phyloP scores from a whole-genome alignment of 2,329 filamentous ascomycete species.

The Endothia cerciana region DNA sequence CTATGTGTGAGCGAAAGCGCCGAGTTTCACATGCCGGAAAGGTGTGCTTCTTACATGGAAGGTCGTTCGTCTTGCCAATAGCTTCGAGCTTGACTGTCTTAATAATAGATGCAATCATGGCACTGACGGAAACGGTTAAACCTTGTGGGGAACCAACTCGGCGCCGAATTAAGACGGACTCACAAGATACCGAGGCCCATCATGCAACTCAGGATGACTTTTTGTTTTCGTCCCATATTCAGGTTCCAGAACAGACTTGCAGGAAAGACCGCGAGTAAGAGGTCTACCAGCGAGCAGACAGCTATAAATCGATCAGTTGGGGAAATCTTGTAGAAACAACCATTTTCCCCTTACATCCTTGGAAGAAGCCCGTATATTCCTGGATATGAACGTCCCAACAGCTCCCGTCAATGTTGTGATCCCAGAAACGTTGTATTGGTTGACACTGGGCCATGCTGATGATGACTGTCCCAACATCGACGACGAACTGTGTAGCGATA shows the following conservation, averaged over 20 bases:
- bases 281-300: conserved; percentile 28
- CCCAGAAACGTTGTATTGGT: conserved; percentile 29
- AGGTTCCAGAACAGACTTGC: conserved; percentile 30
- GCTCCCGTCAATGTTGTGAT: conserved; percentile 14
- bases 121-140: conserved; percentile 16
- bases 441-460: conserved; percentile 29
- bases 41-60: neutral
- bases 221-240: conserved; percentile 29
- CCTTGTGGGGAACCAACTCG: neutral
- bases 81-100: conserved; percentile 25
- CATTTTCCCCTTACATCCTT: conserved; percentile 30
- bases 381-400: conserved; percentile 28
- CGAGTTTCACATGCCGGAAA: too few species aligned
- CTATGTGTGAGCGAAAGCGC: neutral
- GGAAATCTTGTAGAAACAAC: neutral
- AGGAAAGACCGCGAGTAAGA: conserved; percentile 30
- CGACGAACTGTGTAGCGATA: conserved; percentile 29
- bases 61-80: conserved; percentile 10
- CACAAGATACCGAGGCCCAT: conserved; percentile 31
- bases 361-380: conserved; percentile 29
- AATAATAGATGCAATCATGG: conserved; percentile 30
- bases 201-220: conserved; percentile 23
- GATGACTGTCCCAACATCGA: conserved; percentile 27
- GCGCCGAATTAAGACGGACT: neutral
- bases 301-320: conserved; percentile 17